phyloP scores from a whole-genome alignment of 106 monocot genomes.

The Gastrodia elata region DNA sequence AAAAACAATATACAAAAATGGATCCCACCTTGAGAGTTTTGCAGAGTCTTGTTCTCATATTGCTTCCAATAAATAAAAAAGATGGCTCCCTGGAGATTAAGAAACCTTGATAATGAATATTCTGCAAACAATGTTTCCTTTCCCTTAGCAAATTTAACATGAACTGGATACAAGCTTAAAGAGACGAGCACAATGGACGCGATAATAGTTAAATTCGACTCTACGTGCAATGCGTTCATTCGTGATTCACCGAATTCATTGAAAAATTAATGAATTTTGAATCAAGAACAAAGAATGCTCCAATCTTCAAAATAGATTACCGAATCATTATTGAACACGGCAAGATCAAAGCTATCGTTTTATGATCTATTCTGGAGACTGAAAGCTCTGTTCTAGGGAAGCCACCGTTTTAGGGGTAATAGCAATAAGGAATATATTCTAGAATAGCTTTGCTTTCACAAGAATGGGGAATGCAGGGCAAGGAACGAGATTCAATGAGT shows the following conservation, averaged over 20 bases:
- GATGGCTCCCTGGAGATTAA: conserved; percentile 4
- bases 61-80: conserved; percentile 3
- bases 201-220: not conserved
- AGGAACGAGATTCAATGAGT: not conserved
- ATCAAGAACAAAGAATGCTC: no score
- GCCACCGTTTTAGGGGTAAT: not conserved
- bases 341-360: not conserved
- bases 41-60: conserved; percentile 8
- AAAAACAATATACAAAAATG: no score
- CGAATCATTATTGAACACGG: not conserved
- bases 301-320: not conserved
- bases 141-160: not conserved
- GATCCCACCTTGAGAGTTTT: not conserved
- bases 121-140: not conserved
- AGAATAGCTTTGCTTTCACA: not conserved
- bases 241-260: not conserved
- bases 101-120: not conserved
- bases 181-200: not conserved
- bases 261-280: not conserved
- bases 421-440: not conserved
- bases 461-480: not conserved
- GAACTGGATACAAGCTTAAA: not conserved
- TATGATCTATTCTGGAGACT: not conserved
- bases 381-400: not conserved
- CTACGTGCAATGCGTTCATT: not conserved